Base-by-base conservation (phyloP, 192 early-diverging fungal species). In the Diversispora epigaea region DNA sequence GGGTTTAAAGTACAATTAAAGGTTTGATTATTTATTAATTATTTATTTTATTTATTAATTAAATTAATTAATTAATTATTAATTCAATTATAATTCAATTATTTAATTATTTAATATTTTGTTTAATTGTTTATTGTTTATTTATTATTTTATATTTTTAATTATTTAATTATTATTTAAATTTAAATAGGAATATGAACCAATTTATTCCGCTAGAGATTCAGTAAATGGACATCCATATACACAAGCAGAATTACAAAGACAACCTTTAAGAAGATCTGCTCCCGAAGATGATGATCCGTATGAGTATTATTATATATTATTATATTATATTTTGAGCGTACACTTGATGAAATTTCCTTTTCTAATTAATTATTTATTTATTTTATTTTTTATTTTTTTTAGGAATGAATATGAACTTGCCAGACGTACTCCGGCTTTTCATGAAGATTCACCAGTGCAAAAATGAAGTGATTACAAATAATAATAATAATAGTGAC, bases 171-270 rank as follows among this genome's bases (percentile, higher is more conserved):
- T n/a, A n/a, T n/a, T n/a, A n/a, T n/a, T n/a, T n/a, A n/a, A n/a
- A n/a, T n/a, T n/a, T n/a, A n/a, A n/a, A 32, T 41, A 93, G 92
- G 93, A 94, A 84, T 94, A 91, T 75, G 91, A 92, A 60, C 91
- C 91, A 0, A 94, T 94, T 39, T 92, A 84, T 62, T 80, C 81
- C 9, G 93, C 93, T n/a, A 79, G 89, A 46, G 74, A 85, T 50
- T 43, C 81, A 43, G 69, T 84, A 7, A 76, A 54, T n/a, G 68
- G 45, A 41, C 61, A 74, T 46, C 75, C 79, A 41, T 87, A 84
- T 43, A 82, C 86, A 4, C 76, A 75, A 21, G 83, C 82, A 46
- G 77, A 85, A 45, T 77, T 82, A 32, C 65, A 83, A 44, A 77
- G 84, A 78, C 85, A 83, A 50, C 68, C 79, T n/a, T 73, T 81